A percentile compares a stretch with the other conserved stretches of the same genome.
Conservation (phyloP, 2,329 filamentous ascomycete genomes). For the Ramichloridium luteum region DNA sequence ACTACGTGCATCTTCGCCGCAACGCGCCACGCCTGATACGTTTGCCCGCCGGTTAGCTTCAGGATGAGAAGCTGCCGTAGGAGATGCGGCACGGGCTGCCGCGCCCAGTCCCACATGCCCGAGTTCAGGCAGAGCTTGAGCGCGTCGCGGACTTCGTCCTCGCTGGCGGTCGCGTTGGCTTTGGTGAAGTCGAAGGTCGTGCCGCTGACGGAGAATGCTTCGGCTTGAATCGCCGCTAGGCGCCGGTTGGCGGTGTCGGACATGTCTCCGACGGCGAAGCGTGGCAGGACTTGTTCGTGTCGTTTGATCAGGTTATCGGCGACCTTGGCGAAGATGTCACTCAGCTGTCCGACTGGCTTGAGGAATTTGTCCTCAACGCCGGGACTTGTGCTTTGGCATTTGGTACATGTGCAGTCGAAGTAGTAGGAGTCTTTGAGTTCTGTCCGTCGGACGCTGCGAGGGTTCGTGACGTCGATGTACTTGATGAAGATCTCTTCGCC, state of each 20-base stretch:
- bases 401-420: slow-evolving; percentile 45
- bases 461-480: slow-evolving; percentile 47
- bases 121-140: slow-evolving; percentile 22
- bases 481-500: slow-evolving; percentile 49
- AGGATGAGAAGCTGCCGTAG: slow-evolving; percentile 42
- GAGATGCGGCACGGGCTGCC: slow-evolving; percentile 44
- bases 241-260: slow-evolving; percentile 12
- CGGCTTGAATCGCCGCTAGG: slow-evolving; percentile 17
- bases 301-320: slow-evolving; percentile 14
- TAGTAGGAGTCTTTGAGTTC: slow-evolving; percentile 45
- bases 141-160: slow-evolving; percentile 18
- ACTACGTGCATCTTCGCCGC: slow-evolving; percentile 39
- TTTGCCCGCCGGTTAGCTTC: slow-evolving; percentile 33
- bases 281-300: slow-evolving; percentile 12
- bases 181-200: slow-evolving; percentile 17
- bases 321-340: slow-evolving; percentile 11
- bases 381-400: slow-evolving; percentile 32
- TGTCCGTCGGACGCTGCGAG: slow-evolving; percentile 37
- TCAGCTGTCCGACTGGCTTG: slow-evolving; percentile 20
- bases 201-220: slow-evolving; percentile 17
- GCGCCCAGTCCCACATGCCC: slow-evolving; percentile 35
- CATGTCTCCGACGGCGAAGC: slow-evolving; percentile 11
- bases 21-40: slow-evolving; percentile 38
- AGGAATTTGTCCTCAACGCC: slow-evolving; percentile 32
- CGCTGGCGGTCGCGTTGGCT: slow-evolving; percentile 11